A percentile compares a stretch with the other conserved stretches of the same genome.
Conservation (phyloP, 306 rosid genomes). For the Geum urbanum region DNA sequence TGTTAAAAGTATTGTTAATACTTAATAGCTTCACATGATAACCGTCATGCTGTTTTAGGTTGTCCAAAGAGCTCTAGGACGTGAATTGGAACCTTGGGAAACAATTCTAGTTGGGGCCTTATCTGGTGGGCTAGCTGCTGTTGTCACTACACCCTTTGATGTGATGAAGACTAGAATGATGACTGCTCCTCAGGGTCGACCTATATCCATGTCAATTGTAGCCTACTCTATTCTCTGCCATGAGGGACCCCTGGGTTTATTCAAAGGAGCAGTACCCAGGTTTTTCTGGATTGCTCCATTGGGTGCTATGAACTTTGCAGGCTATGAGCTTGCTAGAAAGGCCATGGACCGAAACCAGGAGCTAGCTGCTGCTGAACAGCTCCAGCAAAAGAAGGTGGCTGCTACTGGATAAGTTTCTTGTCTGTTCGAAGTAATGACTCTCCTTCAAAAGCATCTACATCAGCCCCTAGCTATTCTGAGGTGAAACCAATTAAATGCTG, state of each 20-base stretch:
- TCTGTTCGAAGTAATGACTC: neutral
- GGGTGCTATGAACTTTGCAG: constrained; percentile 99
- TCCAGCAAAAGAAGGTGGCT: constrained; percentile 43
- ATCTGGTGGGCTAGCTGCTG: constrained; percentile 97
- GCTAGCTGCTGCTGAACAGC: constrained; percentile 32
- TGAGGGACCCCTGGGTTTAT: constrained; percentile 90
- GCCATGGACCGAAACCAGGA: constrained; percentile 85
- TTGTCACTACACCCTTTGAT: constrained; percentile 90
- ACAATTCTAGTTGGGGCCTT: constrained; percentile 90
- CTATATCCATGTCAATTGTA: constrained; percentile 68
- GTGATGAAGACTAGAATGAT: constrained; percentile 99
- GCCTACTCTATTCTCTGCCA: constrained; percentile 72
- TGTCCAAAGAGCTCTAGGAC: constrained; percentile 59
- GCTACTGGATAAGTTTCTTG: constrained; percentile 33
- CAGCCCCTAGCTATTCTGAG: constrained; percentile 13
- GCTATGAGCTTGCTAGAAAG: constrained; percentile 89
- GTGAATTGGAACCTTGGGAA: constrained; percentile 96
- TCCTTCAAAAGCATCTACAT: neutral
- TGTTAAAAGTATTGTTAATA: neutral
- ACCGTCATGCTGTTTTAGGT: constrained; percentile 41
- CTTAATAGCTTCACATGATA: constrained; percentile 3
- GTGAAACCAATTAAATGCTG: constrained; percentile 24
- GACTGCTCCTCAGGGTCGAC: constrained; percentile 79
- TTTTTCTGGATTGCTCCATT: constrained; percentile 98
- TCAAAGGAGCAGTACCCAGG: constrained; percentile 94